A percentile compares a stretch with the other conserved stretches of the same genome.
phyloP scores from a whole-genome alignment of 495 filamentous ascomycete species.

The Penicillium simplicissimum region DNA sequence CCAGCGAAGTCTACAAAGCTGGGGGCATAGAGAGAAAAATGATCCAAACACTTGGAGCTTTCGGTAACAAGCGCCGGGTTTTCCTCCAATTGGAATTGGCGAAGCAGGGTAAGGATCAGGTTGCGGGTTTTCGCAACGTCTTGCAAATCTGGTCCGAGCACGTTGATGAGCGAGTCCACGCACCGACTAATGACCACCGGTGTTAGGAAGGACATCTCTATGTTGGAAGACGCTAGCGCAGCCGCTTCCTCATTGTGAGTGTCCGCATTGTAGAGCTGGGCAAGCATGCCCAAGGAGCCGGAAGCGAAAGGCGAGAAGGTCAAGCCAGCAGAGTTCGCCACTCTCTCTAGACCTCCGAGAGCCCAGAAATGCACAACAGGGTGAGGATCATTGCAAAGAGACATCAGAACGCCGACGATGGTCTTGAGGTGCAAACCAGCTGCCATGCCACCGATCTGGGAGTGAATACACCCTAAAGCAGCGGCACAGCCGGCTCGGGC shows the following conservation, averaged over 20 bases:
- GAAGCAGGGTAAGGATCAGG: conserved; percentile 82
- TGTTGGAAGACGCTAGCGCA: conserved; percentile 78
- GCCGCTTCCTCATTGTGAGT: conserved; percentile 85
- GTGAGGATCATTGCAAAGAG: conserved; percentile 92
- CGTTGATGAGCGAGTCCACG: conserved; percentile 94
- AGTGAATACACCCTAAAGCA: conserved; percentile 90
- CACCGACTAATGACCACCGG: conserved; percentile 80
- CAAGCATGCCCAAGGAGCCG: conserved; percentile 87
- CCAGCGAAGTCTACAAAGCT: conserved; percentile 76
- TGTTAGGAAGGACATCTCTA: conserved; percentile 80
- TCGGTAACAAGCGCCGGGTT: conserved; percentile 71
- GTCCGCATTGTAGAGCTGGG: conserved; percentile 87
- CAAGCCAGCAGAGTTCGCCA: conserved; percentile 89
- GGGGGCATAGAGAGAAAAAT: conserved; percentile 89
- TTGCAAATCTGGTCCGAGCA: conserved; percentile 92
- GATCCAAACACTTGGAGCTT: conserved; percentile 81
- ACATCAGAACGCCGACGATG: conserved; percentile 93
- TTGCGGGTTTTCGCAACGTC: conserved; percentile 90
- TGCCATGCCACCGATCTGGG: conserved; percentile 96
- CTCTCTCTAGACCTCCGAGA: conserved; percentile 80
- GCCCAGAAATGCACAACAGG: conserved; percentile 96
- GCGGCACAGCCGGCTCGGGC: conserved; percentile 92
- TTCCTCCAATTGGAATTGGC: conserved; percentile 79
- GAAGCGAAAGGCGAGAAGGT: conserved; percentile 89
- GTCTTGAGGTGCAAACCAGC: conserved; percentile 96